These are phyloP conservation scores for Pneumocystis oryctolagi DNA, from an alignment of 1,139 yeast genomes.

Conservation along the genomic window DNA sequence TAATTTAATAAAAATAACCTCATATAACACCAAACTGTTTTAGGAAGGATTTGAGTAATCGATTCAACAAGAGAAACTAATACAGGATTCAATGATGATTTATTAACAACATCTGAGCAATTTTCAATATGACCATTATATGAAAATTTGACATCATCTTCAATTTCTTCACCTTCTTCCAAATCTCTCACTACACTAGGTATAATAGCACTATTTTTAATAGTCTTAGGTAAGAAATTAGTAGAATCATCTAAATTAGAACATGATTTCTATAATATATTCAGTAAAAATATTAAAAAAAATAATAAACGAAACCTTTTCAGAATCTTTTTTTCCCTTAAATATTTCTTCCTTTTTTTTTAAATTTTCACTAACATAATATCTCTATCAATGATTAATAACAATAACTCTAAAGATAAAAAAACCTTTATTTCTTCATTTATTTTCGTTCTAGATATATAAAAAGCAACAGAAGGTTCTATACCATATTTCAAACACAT, in stretches of 20 bases:
- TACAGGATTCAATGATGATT: background rate
- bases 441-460: constrained; percentile 52
- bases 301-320: background rate
- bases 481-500: constrained; percentile 39
- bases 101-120: background rate
- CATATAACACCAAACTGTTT: background rate
- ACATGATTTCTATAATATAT: background rate
- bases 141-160: background rate
- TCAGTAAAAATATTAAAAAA: background rate
- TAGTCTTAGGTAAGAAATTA: background rate
- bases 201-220: background rate
- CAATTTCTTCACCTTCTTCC: background rate
- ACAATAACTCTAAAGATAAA: background rate
- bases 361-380: constrained; percentile 13
- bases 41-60: background rate
- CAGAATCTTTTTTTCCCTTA: background rate
- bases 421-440: constrained; percentile 21
- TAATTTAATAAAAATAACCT: background rate
- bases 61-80: background rate
- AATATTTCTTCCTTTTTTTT: constrained; percentile 4
- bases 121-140: background rate
- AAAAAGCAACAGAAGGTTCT: constrained; percentile 57
- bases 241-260: background rate
- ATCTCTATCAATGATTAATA: constrained; percentile 9
- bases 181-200: background rate